Base-by-base conservation (phyloP, 345 rosid genomes). In the Bruguiera sexangula region DNA sequence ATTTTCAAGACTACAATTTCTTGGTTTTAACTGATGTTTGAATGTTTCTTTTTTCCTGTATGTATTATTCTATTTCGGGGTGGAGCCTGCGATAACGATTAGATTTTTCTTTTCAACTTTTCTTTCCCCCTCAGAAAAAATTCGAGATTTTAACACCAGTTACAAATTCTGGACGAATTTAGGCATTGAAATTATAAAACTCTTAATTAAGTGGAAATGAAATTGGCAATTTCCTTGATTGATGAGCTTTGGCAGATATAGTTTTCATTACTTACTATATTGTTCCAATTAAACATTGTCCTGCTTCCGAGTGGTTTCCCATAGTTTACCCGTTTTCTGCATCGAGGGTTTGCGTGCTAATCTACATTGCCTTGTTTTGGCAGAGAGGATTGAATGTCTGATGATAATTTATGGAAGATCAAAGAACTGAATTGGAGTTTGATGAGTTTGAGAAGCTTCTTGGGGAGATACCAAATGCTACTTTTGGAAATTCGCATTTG, bases 401-500 rank as follows among this genome's bases (percentile, higher is more conserved):
- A 24, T 31, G 55, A 63, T 60, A 62, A 39, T 61, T 76, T 74
- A 91, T 91, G 97, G 88, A 82, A 67, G 85, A 81, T 55, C 64
- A 73, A 71, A 85, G 79, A 80, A 65, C 76, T 68, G 93, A 84
- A 70, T 52, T 66, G 34, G 96, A 88, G 69, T 79, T 75, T 63
- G 97, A 89, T 78, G 97, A 91, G 70, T 73, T 89, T 62, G 96
- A 89, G 73, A 87, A 78, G 81, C 88, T 91, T 79, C 91, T 91
- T 6, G 78, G 89, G 26, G 97, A 89, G 86, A 87, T 89, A 69
- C 97, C 97, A 0, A 85, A 83, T 72, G 90, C 88, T 66, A 91
- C 90, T 62, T 85, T 87, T 46, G 88, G 84, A 59, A 79, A 71
- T 69, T 74, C 76, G 36, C 82, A 82, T 58, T 77, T 75, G 59